phyloP scores from a whole-genome alignment of 257 asterid genomes.

The Ocimum tenuiflorum region DNA sequence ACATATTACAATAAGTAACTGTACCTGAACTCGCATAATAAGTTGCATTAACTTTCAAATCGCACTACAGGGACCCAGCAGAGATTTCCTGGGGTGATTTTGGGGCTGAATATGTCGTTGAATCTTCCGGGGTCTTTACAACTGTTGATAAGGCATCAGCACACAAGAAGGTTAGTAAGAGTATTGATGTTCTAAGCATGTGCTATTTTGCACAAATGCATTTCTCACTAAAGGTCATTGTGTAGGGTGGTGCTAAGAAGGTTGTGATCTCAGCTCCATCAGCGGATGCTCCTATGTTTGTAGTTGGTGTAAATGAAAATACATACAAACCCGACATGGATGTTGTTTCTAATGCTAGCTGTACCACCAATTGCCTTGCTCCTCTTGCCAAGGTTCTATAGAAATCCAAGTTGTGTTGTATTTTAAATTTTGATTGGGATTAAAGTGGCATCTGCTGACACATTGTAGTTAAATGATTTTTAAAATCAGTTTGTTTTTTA shows the following conservation, averaged over 20 bases:
- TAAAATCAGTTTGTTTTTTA: neutral
- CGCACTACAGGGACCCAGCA: conserved; percentile 66
- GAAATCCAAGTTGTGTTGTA: neutral
- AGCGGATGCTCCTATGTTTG: conserved; percentile 99
- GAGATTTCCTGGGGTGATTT: conserved; percentile 95
- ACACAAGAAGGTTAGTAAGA: conserved; percentile 65
- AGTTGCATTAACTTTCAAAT: conserved; percentile 19
- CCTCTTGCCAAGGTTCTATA: conserved; percentile 88
- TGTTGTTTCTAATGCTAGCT: conserved; percentile 96
- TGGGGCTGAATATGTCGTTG: conserved; percentile 89
- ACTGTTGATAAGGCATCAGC: conserved; percentile 74
- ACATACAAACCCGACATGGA: conserved; percentile 87
- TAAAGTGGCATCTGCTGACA: neutral
- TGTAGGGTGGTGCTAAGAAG: conserved; percentile 97
- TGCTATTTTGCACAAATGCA: neutral
- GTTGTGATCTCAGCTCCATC: conserved; percentile 98
- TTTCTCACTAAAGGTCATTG: conserved; percentile 17
- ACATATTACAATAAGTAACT: neutral
- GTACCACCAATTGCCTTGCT: conserved; percentile 99
- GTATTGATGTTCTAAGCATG: neutral
- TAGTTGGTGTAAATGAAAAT: conserved; percentile 89
- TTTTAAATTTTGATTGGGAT: neutral
- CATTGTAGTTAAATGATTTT: neutral
- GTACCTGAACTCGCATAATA: neutral
- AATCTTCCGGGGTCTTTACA: conserved; percentile 90